Evolutionary conservation across 2,329 filamentous ascomycete species (phyloP).

Genomic region (Sporothrix protearum): DNA sequence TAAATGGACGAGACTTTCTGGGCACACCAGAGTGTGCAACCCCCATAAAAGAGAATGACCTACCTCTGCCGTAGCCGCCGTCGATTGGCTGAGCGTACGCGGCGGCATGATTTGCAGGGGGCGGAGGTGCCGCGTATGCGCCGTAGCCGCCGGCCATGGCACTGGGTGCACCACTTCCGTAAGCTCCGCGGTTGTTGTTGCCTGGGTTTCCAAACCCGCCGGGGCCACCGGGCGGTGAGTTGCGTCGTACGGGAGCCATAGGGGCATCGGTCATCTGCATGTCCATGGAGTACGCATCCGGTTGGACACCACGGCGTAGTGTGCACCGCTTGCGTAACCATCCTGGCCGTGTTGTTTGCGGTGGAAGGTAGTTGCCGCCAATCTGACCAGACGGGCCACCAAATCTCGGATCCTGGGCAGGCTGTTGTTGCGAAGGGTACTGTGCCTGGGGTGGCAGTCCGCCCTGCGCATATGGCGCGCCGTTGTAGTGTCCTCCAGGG

Average conservation of each 20-base stretch:
- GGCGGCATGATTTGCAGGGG: conserved; percentile 24
- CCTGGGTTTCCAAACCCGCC: conserved; percentile 17
- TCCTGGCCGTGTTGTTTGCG: conserved; percentile 21
- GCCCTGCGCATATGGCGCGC: conserved; percentile 14
- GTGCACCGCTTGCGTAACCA: conserved; percentile 24
- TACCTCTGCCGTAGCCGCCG: conserved; percentile 27
- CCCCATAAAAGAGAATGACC: background rate
- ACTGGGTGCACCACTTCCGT: background rate
- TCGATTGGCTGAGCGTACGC: conserved; percentile 26
- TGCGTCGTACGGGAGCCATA: conserved; percentile 17
- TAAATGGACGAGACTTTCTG: background rate
- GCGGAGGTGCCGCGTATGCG: conserved; percentile 48
- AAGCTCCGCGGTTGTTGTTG: conserved; percentile 17
- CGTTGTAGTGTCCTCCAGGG: conserved; percentile 20
- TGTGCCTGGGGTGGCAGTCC: conserved; percentile 10
- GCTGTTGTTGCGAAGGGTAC: conserved; percentile 11
- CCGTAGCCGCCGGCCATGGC: conserved; percentile 53
- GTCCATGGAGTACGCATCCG: conserved; percentile 25
- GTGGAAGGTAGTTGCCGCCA: background rate
- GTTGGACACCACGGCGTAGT: conserved; percentile 20
- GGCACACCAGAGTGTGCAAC: conserved; percentile 37
- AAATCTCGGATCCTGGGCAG: conserved; percentile 25
- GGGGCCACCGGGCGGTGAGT: conserved; percentile 19
- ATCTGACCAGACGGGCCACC: conserved; percentile 9
- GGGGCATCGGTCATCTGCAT: conserved; percentile 26